Evolutionary conservation across 2,329 filamentous ascomycete species (phyloP).

Genomic region (Sclerotinia trifoliorum): DNA sequence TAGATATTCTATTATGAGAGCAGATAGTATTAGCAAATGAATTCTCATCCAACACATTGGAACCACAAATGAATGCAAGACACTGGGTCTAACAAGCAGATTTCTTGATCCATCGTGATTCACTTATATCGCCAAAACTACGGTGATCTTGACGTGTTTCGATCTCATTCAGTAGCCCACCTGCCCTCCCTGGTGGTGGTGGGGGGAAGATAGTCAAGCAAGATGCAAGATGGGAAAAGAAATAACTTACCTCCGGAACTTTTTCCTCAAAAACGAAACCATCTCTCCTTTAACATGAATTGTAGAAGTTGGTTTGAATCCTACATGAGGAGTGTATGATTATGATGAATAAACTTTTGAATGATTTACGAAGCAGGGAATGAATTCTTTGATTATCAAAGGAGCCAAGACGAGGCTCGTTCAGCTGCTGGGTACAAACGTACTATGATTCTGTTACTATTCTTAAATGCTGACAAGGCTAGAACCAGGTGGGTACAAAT

Average conservation of each 20-base stretch:
- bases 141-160: conserved; percentile 3
- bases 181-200: background rate
- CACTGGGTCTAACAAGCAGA: background rate
- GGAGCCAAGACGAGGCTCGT: conserved; percentile 18
- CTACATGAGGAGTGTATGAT: conserved; percentile 4
- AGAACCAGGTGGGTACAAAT: conserved; percentile 1
- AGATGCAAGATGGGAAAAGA: background rate
- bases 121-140: background rate
- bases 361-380: background rate
- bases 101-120: background rate
- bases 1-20: conserved; percentile 16
- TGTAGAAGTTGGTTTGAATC: background rate
- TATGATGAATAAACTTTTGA: background rate
- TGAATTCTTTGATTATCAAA: background rate
- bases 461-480: conserved; percentile 16
- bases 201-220: background rate
- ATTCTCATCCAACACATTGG: background rate
- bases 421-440: background rate
- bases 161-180: background rate
- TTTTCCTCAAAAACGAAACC: conserved; percentile 18
- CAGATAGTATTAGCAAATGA: conserved; percentile 16
- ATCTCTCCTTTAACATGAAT: conserved; percentile 1
- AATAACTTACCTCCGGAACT: conserved; percentile 14
- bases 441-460: conserved; percentile 1
- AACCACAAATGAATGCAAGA: conserved; percentile 19